A percentile compares a stretch with the other conserved stretches of the same genome.
These are phyloP conservation scores for Penicillium decumbens DNA, from an alignment of 2,329 filamentous ascomycete species.

Conservation along the genomic window DNA sequence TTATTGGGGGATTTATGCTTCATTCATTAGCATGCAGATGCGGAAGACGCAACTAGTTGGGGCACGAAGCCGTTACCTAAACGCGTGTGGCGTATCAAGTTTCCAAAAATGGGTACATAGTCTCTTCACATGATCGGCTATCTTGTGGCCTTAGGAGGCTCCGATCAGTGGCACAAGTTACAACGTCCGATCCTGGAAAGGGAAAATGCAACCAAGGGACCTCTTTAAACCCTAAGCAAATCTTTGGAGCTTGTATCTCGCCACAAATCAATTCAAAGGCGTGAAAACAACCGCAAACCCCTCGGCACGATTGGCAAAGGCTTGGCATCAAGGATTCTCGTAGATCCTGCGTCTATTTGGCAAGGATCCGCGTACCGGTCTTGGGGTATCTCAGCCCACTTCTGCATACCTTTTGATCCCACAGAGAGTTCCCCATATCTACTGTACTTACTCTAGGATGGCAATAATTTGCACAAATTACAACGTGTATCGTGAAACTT, in stretches of 20 bases:
- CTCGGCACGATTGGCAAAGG: constrained; percentile 8
- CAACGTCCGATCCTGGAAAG: constrained; percentile 9
- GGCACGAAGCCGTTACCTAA: not conserved
- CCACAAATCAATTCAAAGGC: not conserved
- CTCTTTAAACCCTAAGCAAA: too few relatives aligned
- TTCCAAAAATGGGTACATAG: not conserved
- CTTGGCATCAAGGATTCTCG: constrained; percentile 23
- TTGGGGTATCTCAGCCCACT: constrained; percentile 7
- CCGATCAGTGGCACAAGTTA: constrained; percentile 8
- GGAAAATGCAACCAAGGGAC: too few relatives aligned
- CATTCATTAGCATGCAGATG: not conserved
- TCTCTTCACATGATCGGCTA: constrained; percentile 29
- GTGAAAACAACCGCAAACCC: not conserved
- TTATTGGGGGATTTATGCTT: constrained; percentile 6
- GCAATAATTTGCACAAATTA: too few relatives aligned
- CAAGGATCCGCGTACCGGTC: constrained; percentile 18
- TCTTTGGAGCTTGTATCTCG: not conserved
- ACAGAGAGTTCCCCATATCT: not conserved
- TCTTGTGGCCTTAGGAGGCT: constrained; percentile 16
- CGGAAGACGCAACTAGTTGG: not conserved
- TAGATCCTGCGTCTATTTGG: constrained; percentile 20
- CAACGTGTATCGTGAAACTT: too few relatives aligned
- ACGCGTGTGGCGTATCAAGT: not conserved
- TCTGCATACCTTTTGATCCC: constrained; percentile 5
- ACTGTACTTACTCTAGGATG: not conserved